These are phyloP conservation scores for Scedosporium dehoogii DNA, from an alignment of 2,329 filamentous ascomycete species.

Conservation along the genomic window DNA sequence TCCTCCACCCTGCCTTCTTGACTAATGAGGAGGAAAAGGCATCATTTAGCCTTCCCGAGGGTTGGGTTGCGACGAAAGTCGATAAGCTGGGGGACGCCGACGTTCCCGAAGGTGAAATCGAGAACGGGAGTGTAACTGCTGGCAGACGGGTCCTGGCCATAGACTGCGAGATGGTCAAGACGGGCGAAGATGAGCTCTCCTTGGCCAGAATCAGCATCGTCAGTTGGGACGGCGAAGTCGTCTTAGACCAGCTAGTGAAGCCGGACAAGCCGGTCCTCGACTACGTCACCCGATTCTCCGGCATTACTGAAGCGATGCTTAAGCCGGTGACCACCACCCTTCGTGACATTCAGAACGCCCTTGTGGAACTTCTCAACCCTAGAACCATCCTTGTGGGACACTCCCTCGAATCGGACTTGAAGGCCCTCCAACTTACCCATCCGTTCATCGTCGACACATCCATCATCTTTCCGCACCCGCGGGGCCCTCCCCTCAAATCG, in stretches of 20 bases:
- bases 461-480: slow-evolving; percentile 80
- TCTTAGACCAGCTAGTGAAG: slow-evolving; percentile 88
- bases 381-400: slow-evolving; percentile 70
- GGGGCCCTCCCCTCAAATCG: slow-evolving; percentile 81
- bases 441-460: slow-evolving; percentile 91
- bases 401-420: slow-evolving; percentile 74
- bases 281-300: slow-evolving; percentile 86
- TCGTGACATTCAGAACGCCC: slow-evolving; percentile 66
- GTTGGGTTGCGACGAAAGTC: slow-evolving; percentile 77
- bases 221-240: slow-evolving; percentile 70
- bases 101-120: slow-evolving; percentile 59
- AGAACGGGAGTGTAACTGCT: slow-evolving; percentile 73
- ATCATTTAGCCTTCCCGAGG: slow-evolving; percentile 27
- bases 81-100: slow-evolving; percentile 54
- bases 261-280: slow-evolving; percentile 80
- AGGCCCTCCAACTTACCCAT: slow-evolving; percentile 75
- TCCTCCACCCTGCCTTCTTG: slow-evolving; percentile 71
- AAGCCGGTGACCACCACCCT: slow-evolving; percentile 75
- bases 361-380: slow-evolving; percentile 63
- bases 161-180: slow-evolving; percentile 97
- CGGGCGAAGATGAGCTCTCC: slow-evolving; percentile 66
- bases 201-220: slow-evolving; percentile 84
- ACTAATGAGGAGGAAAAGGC: slow-evolving; percentile 2
- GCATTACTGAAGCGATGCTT: slow-evolving; percentile 82
- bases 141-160: slow-evolving; percentile 72